Conservation (phyloP, 805 yeast genomes). For the Wickerhamomyces silvicola region DNA sequence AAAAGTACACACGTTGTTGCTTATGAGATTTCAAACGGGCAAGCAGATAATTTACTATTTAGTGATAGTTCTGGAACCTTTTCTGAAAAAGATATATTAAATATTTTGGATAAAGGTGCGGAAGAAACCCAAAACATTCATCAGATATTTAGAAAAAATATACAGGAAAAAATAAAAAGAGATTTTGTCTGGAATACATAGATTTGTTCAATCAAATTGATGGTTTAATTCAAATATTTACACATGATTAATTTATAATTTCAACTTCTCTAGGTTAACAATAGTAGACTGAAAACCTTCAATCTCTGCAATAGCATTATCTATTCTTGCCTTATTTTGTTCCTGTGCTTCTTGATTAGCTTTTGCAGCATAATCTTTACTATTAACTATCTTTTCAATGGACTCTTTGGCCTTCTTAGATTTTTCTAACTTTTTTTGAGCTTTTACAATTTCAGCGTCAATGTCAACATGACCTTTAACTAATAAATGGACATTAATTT, state of each 20-base stretch:
- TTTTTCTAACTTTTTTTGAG: constrained; percentile 66
- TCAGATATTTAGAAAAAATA: constrained; percentile 36
- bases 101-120: constrained; percentile 47
- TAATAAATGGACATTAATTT: constrained; percentile 78
- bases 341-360: constrained; percentile 80
- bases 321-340: constrained; percentile 60
- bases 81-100: constrained; percentile 45
- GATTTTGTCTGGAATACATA: constrained; percentile 56
- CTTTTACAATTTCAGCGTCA: constrained; percentile 85
- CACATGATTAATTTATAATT: constrained; percentile 31
- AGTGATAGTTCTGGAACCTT: constrained; percentile 72
- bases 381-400: constrained; percentile 61
- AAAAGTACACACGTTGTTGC: constrained; percentile 63
- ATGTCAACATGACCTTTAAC: constrained; percentile 94
- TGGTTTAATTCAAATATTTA: not conserved
- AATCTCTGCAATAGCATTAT: constrained; percentile 74
- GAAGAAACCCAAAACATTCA: constrained; percentile 39
- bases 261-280: constrained; percentile 73
- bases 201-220: not conserved
- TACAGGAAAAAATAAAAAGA: constrained; percentile 40
- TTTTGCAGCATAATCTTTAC: constrained; percentile 78
- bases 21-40: constrained; percentile 44
- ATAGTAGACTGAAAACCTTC: constrained; percentile 86
- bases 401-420: constrained; percentile 52
- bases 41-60: constrained; percentile 51